A percentile compares a stretch with the other conserved stretches of the same genome.
phyloP scores from a whole-genome alignment of 257 asterid species.

The Solanum paucissectum region DNA sequence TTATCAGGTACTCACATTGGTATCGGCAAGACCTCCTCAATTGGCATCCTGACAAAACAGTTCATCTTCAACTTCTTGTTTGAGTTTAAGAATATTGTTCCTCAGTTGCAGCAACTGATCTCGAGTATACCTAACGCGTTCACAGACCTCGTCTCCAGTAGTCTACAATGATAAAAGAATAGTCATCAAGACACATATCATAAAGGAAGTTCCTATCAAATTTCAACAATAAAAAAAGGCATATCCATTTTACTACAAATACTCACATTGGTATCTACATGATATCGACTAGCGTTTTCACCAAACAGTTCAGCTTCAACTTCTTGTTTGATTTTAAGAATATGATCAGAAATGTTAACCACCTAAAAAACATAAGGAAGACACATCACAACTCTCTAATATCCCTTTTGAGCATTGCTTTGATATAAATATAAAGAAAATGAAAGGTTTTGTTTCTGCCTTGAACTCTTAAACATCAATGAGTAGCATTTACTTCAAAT shows the following conservation, averaged over 20 bases:
- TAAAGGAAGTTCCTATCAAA: background rate
- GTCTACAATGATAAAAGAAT: constrained; percentile 20
- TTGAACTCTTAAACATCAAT: background rate
- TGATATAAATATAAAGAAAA: too few relatives aligned
- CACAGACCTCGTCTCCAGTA: constrained; percentile 41
- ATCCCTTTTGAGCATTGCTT: too few relatives aligned
- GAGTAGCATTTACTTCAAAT: too few relatives aligned
- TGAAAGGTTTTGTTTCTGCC: background rate
- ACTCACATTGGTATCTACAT: constrained; percentile 22
- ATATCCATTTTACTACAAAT: background rate
- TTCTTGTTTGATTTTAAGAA: constrained; percentile 39
- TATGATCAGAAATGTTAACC: constrained; percentile 39
- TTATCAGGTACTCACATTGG: constrained; percentile 35
- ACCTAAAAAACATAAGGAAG: constrained; percentile 26
- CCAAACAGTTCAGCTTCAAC: constrained; percentile 6
- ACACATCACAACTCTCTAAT: background rate
- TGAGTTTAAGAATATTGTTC: constrained; percentile 54
- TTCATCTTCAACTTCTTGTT: constrained; percentile 74
- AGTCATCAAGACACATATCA: background rate
- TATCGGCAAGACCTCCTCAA: constrained; percentile 47
- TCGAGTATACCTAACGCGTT: constrained; percentile 40
- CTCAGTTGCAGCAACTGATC: constrained; percentile 65
- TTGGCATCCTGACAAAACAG: constrained; percentile 50
- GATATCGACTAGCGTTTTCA: background rate
- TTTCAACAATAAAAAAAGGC: too few relatives aligned